Percentiles rank a stretch among this genome's conserved stretches.
These are phyloP conservation scores for Coccomyxa sp. DNA, from an alignment of 139 green algal genomes.

Conservation along the genomic window DNA sequence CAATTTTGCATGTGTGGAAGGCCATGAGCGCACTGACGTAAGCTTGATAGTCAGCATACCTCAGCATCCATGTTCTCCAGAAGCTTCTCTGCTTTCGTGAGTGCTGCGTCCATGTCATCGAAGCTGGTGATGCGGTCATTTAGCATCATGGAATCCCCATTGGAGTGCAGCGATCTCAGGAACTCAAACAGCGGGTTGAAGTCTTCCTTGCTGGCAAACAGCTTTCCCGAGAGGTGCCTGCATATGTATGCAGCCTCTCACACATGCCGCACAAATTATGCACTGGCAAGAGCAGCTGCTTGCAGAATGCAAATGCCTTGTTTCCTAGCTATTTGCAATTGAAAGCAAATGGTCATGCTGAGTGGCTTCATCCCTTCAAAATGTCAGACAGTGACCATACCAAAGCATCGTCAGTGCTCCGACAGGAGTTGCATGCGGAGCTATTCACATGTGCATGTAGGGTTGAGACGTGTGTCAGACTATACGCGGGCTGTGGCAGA, in stretches of 20 bases:
- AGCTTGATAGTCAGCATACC: too few species aligned
- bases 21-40: too few species aligned
- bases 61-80: slow-evolving; percentile 47
- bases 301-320: too few species aligned
- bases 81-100: slow-evolving; percentile 38
- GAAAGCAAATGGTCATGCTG: not conserved
- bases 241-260: too few species aligned
- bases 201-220: not conserved
- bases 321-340: too few species aligned
- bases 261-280: too few species aligned
- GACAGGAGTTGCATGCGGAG: slow-evolving; percentile 11
- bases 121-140: slow-evolving; percentile 23
- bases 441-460: too few species aligned
- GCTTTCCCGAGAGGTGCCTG: not conserved
- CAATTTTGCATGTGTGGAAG: too few species aligned
- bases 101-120: slow-evolving; percentile 26
- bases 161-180: slow-evolving; percentile 43
- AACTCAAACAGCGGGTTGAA: slow-evolving; percentile 52
- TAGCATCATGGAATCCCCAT: slow-evolving; percentile 48
- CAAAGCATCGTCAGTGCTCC: slow-evolving; percentile 3
- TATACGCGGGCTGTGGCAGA: too few species aligned
- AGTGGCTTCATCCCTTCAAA: not conserved
- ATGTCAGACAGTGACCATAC: slow-evolving; percentile 4
- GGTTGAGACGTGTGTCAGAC: too few species aligned
- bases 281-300: too few species aligned